These are phyloP conservation scores for Zizania palustris DNA, from an alignment of 202 grass and related monocot genomes.

Conservation along the genomic window DNA sequence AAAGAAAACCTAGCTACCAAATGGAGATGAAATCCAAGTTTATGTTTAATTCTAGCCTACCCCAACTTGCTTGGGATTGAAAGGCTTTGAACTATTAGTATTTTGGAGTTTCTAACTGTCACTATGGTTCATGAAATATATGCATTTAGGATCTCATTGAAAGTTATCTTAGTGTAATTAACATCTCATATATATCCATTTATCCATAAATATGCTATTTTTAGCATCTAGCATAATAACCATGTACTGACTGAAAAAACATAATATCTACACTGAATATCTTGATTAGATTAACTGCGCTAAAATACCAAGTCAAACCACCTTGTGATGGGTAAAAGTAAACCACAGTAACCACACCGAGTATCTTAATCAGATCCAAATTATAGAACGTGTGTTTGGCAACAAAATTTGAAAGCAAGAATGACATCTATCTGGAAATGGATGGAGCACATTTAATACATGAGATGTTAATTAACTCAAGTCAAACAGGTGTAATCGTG, in stretches of 20 bases:
- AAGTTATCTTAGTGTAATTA: neutral
- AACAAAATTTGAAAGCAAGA: constrained; percentile 6
- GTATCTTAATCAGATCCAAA: neutral
- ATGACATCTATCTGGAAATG: neutral
- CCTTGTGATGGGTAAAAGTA: neutral
- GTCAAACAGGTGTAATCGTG: neutral
- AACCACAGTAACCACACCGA: neutral
- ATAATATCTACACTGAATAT: neutral
- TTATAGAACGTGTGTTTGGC: neutral
- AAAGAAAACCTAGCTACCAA: too few species aligned
- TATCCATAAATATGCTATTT: neutral
- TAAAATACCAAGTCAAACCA: neutral
- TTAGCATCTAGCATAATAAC: neutral
- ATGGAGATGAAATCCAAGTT: too few species aligned
- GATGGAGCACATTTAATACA: neutral
- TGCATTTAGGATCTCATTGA: neutral
- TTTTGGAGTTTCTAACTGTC: neutral
- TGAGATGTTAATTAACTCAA: neutral
- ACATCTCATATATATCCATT: neutral
- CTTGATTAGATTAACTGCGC: neutral
- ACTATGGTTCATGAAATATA: neutral
- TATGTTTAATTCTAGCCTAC: too few species aligned
- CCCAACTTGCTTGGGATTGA: too few species aligned
- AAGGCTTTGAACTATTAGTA: too few species aligned
- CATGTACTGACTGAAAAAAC: neutral